phyloP scores from a whole-genome alignment of 345 rosid genomes.

The Rhodomyrtus tomentosa region DNA sequence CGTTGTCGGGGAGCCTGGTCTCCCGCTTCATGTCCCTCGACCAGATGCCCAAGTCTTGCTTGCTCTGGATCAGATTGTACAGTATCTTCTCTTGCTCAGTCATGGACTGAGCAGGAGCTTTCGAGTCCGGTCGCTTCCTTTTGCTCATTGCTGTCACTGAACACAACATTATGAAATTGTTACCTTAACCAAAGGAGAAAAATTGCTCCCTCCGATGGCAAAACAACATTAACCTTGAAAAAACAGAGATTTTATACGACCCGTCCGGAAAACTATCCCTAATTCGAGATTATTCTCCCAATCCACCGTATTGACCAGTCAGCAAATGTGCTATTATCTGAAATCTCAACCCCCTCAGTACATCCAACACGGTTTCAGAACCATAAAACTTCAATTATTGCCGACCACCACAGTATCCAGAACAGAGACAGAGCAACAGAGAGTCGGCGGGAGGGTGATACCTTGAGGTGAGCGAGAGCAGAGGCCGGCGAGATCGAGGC shows the following conservation, averaged over 20 bases:
- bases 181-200: not conserved
- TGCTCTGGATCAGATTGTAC: conserved; percentile 32
- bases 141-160: conserved; percentile 21
- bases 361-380: too few relatives aligned
- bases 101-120: conserved; percentile 14
- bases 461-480: too few relatives aligned
- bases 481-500: too few relatives aligned
- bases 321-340: too few relatives aligned
- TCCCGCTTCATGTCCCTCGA: conserved; percentile 32
- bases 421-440: too few relatives aligned
- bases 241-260: not conserved
- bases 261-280: not conserved
- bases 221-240: not conserved
- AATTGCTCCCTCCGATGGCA: not conserved
- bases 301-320: too few relatives aligned
- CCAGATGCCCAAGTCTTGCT: conserved; percentile 54
- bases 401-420: too few relatives aligned
- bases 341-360: too few relatives aligned
- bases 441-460: too few relatives aligned
- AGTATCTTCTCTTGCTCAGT: conserved; percentile 42
- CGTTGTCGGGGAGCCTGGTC: conserved; percentile 15
- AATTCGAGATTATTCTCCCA: not conserved
- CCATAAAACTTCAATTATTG: too few relatives aligned
- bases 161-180: not conserved
- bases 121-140: conserved; percentile 40